Evolutionary conservation across 371 early-diverging fungal genomes (phyloP).

Genomic region (Mortierella sp.): DNA sequence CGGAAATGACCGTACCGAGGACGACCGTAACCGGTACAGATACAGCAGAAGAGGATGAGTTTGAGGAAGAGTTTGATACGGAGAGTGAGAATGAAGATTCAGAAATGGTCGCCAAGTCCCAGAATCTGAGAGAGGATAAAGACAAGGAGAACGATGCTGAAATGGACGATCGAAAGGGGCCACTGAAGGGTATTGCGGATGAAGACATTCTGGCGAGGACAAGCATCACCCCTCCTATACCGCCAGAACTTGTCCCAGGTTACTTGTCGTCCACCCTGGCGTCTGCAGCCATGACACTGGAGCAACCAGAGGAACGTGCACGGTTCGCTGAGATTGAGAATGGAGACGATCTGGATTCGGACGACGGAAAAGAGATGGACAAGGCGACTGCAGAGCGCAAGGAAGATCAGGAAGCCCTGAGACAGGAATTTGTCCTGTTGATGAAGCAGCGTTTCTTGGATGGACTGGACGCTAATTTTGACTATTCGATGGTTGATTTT

Average conservation of each 20-base stretch:
- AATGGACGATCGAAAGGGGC: constrained; percentile 10
- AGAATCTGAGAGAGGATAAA: constrained; percentile 33
- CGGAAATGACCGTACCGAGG: too few species aligned
- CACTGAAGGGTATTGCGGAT: constrained; percentile 6
- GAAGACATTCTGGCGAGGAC: constrained; percentile 11
- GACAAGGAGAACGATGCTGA: constrained; percentile 2
- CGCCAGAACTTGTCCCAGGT: constrained; percentile 19
- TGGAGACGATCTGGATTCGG: constrained; percentile 22
- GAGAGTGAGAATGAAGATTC: constrained; percentile 42
- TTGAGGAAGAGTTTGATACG: constrained; percentile 54
- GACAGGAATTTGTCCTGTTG: constrained; percentile 39
- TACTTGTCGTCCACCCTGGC: constrained; percentile 27
- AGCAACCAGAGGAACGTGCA: constrained; percentile 35
- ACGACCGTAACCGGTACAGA: neutral
- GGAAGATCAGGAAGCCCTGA: constrained; percentile 29
- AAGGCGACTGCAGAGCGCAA: constrained; percentile 21
- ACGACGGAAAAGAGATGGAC: constrained; percentile 22
- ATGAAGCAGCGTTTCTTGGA: constrained; percentile 52
- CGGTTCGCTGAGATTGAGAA: constrained; percentile 27
- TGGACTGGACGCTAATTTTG: constrained; percentile 41
- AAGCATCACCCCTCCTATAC: constrained; percentile 33
- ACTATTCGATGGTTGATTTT: constrained; percentile 48
- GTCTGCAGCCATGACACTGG: constrained; percentile 36
- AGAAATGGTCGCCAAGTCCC: constrained; percentile 13
- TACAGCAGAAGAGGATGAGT: constrained; percentile 5